Percentiles rank a stretch among this genome's conserved stretches.
Conservation (phyloP, 164 flowering plant species). For the Liquidambar formosana region DNA sequence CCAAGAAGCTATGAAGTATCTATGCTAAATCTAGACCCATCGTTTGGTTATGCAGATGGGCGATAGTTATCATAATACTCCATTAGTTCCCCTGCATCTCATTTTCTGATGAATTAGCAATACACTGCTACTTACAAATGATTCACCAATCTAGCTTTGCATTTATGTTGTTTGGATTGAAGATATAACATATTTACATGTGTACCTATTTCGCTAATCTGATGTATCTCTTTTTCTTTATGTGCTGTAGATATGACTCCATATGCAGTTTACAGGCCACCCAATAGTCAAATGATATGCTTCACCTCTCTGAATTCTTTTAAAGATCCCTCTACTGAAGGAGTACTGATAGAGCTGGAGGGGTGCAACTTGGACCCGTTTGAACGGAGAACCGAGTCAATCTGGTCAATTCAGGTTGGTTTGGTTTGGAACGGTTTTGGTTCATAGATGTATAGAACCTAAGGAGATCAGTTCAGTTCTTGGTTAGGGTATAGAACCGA, state of each 20-base stretch:
- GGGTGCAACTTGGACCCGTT: too few species aligned
- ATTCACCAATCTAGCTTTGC: background rate
- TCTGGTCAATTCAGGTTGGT: too few species aligned
- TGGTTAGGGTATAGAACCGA: too few species aligned
- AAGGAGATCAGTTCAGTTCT: too few species aligned
- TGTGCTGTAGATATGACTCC: constrained; percentile 74
- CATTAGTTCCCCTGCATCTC: background rate
- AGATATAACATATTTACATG: background rate
- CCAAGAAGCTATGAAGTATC: background rate
- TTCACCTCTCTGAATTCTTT: constrained; percentile 60
- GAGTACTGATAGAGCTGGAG: constrained; percentile 67
- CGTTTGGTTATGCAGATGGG: constrained; percentile 42
- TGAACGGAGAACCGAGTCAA: too few species aligned
- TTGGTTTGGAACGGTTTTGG: too few species aligned
- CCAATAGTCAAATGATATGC: constrained; percentile 91
- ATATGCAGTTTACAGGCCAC: constrained; percentile 75
- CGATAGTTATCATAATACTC: constrained; percentile 23
- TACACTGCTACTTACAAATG: background rate
- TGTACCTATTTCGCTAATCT: background rate
- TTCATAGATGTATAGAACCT: too few species aligned
- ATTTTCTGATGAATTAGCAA: background rate
- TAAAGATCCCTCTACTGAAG: constrained; percentile 39
- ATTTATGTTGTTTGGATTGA: background rate
- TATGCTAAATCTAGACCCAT: background rate
- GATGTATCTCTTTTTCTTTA: background rate